Conservation (phyloP, 345 rosid genomes). For the Salix purpurea region DNA sequence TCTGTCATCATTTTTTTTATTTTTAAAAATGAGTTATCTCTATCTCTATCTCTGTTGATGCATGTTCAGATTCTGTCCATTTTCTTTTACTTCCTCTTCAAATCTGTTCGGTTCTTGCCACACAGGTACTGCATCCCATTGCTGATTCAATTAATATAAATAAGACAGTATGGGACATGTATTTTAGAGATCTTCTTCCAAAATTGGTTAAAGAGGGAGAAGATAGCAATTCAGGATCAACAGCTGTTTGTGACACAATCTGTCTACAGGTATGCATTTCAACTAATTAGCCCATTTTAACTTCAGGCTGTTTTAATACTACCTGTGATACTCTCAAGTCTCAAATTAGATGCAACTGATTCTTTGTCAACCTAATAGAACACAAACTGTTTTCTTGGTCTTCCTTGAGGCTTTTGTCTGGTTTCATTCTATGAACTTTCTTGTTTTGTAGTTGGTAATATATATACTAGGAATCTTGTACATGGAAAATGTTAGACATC, state of each 20-base stretch:
- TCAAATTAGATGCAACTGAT: neutral
- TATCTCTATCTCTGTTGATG: neutral
- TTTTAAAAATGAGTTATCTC: neutral
- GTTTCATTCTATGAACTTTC: neutral
- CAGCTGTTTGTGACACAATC: conserved; percentile 87
- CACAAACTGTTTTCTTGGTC: neutral
- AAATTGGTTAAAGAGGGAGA: conserved; percentile 70
- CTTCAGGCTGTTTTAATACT: neutral
- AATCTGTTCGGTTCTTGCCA: neutral
- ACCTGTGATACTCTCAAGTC: neutral
- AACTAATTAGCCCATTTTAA: neutral
- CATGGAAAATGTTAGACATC: too few relatives aligned
- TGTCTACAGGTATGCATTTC: conserved; percentile 62
- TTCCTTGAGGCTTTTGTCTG: neutral
- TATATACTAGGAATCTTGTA: neutral
- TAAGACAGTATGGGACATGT: conserved; percentile 71
- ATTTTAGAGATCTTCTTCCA: conserved; percentile 76
- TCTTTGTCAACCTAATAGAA: neutral
- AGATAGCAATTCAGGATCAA: conserved; percentile 90
- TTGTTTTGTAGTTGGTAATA: neutral
- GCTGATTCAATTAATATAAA: conserved; percentile 79
- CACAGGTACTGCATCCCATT: conserved; percentile 67
- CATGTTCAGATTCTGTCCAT: neutral
- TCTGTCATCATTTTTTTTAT: neutral
- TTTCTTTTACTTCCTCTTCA: neutral